Base-by-base conservation (phyloP, 106 monocot genomes). In the Platanthera guangdongensis region DNA sequence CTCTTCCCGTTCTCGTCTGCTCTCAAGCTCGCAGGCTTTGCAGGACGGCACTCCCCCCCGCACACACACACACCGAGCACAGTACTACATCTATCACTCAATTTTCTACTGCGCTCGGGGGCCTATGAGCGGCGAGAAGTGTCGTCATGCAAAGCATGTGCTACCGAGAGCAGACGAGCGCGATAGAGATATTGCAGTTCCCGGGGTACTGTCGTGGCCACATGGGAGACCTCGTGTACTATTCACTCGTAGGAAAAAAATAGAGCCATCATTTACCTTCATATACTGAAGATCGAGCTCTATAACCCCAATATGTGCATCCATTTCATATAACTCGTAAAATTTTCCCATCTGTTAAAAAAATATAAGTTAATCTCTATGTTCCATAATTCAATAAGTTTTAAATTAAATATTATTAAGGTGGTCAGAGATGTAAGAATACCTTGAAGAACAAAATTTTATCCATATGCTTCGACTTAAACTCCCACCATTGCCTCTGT, bases 291-390 rank as follows among this genome's bases (percentile, higher is more conserved):
- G 89, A 83, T 91, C 96, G 78, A 97, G 96, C 57, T 97, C 96
- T 84, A 71, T 97, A 50, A 82, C 91, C 22, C 87, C 96, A 82
- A 97, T 63, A 86, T 97, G 96, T 76, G 96, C 93, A 82, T 97
- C 96, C 96, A 97, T 97, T 80, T 97, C 96, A 91, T 91, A 97
- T 72, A 97, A 83, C 76, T 97, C 96, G 83, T 97, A 97, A 79
- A 97, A 97, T 68, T 97, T 97, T 7, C 96, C 96, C 96, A 97
- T 97, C 96, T 97, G 71, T 53, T 78, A 30, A 55, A 55, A 69
- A 39, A 39, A 39, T 39, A 60, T 21, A 80, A 57, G 25, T 11
- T 65, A 28, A 74, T 54, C 30, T 21, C 49, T 76, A 47, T 30
- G 13, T 75, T 57, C 57, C 50, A 8, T 51, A 60, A 62, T 47